Conservation (phyloP, 495 filamentous ascomycete genomes). For the Aspergillus affinis region DNA sequence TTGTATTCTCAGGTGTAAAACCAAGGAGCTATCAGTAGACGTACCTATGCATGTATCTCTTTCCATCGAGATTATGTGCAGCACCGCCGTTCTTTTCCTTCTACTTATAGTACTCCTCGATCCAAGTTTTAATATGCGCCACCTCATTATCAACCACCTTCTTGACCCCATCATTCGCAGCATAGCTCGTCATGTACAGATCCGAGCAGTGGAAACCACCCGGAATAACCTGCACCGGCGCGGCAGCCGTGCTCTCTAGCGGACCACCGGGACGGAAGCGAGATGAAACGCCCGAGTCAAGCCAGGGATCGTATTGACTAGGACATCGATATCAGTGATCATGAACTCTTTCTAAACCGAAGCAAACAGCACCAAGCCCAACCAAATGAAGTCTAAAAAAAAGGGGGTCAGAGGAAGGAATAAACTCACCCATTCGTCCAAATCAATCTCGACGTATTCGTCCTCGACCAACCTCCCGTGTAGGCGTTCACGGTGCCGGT, state of each 20-base stretch:
- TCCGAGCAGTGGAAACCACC: slow-evolving; percentile 55
- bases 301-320: slow-evolving; percentile 61
- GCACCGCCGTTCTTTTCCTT: neutral
- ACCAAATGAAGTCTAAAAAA: too few species aligned
- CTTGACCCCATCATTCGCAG: slow-evolving; percentile 33
- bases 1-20: too few species aligned
- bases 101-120: slow-evolving; percentile 42
- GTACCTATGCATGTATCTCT: too few species aligned
- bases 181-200: slow-evolving; percentile 45
- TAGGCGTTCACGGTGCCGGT: slow-evolving; percentile 56
- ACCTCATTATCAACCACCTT: slow-evolving; percentile 43
- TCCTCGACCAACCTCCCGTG: slow-evolving; percentile 59
- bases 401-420: neutral
- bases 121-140: slow-evolving; percentile 50
- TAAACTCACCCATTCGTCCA: slow-evolving; percentile 57
- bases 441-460: slow-evolving; percentile 55
- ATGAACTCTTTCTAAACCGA: neutral
- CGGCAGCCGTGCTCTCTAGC: slow-evolving; percentile 37
- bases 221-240: slow-evolving; percentile 55
- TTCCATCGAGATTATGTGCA: neutral
- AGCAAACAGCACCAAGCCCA: too few species aligned
- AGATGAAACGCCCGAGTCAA: slow-evolving; percentile 51
- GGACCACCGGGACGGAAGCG: slow-evolving; percentile 55
- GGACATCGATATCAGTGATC: neutral
- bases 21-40: too few species aligned